Evolutionary conservation across 2,329 filamentous ascomycete species (phyloP).

Genomic region (Aspergillus novofumigatus): DNA sequence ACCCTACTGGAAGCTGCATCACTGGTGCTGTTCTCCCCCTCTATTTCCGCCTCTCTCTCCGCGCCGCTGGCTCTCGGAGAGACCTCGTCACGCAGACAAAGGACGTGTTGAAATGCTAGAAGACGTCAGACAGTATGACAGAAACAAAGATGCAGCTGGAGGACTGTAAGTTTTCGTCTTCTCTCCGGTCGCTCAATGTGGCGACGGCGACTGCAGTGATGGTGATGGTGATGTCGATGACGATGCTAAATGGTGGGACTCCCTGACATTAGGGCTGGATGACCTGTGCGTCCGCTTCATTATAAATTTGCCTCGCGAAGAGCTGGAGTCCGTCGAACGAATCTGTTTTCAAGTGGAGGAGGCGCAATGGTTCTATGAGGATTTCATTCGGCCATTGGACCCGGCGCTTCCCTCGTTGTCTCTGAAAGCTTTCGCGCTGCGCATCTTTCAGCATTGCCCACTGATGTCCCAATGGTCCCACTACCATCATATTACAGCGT

Average conservation of each 20-base stretch:
- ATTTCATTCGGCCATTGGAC: constrained; percentile 91
- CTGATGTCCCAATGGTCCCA: constrained; percentile 76
- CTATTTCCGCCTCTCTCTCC: constrained; percentile 13
- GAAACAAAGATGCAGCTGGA: constrained; percentile 78
- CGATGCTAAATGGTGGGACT: constrained; percentile 8
- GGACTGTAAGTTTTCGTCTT: constrained; percentile 63
- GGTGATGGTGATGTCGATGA: constrained; percentile 20
- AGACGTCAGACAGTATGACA: constrained; percentile 62
- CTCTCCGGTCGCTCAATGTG: neutral
- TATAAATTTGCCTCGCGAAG: constrained; percentile 89
- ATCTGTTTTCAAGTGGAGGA: constrained; percentile 99
- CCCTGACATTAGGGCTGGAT: constrained; percentile 70
- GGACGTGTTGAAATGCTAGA: constrained; percentile 55
- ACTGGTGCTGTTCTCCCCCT: constrained; percentile 14
- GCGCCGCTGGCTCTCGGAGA: constrained; percentile 17
- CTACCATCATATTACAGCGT: constrained; percentile 74
- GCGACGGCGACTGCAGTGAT: neutral
- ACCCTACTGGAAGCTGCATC: constrained; percentile 25
- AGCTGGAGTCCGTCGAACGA: constrained; percentile 82
- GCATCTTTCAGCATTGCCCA: constrained; percentile 92
- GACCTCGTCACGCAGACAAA: constrained; percentile 18
- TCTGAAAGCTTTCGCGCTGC: constrained; percentile 77
- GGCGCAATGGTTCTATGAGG: constrained; percentile 99
- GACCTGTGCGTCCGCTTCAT: constrained; percentile 97
- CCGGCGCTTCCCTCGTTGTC: constrained; percentile 79